Percentiles rank a stretch among this genome's conserved stretches.
phyloP scores from a whole-genome alignment of 805 yeast species.

The Tetrapisispora arboricola region DNA sequence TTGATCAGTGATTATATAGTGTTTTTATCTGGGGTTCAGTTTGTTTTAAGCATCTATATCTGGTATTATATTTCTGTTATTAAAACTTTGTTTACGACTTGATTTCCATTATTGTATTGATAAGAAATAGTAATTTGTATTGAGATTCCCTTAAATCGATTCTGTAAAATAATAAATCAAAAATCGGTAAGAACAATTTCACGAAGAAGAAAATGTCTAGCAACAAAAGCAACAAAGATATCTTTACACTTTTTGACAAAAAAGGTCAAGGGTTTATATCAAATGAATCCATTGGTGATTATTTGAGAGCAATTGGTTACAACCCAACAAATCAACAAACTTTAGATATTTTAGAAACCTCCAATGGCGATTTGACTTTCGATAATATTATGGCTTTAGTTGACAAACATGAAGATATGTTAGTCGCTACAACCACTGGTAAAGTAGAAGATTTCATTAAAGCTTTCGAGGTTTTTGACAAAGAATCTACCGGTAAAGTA shows the following conservation, averaged over 20 bases:
- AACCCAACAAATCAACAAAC: slow-evolving; percentile 70
- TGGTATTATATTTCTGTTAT: too few species aligned
- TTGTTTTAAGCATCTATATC: too few species aligned
- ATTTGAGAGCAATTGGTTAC: slow-evolving; percentile 94
- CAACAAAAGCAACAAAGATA: slow-evolving; percentile 58
- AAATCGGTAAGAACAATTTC: neutral
- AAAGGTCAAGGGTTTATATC: slow-evolving; percentile 91
- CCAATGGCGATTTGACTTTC: slow-evolving; percentile 17
- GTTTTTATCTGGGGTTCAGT: too few species aligned
- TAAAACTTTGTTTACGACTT: too few species aligned
- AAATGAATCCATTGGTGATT: slow-evolving; percentile 75
- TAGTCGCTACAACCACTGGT: slow-evolving; percentile 26
- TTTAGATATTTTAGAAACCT: slow-evolving; percentile 15
- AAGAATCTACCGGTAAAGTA: slow-evolving; percentile 88
- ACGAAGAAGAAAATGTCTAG: neutral
- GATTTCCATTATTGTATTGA: too few species aligned
- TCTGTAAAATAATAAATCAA: too few species aligned
- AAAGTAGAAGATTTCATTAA: slow-evolving; percentile 66
- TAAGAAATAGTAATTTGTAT: too few species aligned
- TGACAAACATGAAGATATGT: slow-evolving; percentile 15
- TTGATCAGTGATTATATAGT: too few species aligned
- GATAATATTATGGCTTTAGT: slow-evolving; percentile 21
- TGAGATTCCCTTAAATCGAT: too few species aligned
- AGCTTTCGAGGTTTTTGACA: slow-evolving; percentile 96
- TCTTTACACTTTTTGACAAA: slow-evolving; percentile 92